Percentiles rank a stretch among this genome's conserved stretches.
phyloP scores from a whole-genome alignment of 176 grass and related monocot genomes.

The Saccharum officinarum region DNA sequence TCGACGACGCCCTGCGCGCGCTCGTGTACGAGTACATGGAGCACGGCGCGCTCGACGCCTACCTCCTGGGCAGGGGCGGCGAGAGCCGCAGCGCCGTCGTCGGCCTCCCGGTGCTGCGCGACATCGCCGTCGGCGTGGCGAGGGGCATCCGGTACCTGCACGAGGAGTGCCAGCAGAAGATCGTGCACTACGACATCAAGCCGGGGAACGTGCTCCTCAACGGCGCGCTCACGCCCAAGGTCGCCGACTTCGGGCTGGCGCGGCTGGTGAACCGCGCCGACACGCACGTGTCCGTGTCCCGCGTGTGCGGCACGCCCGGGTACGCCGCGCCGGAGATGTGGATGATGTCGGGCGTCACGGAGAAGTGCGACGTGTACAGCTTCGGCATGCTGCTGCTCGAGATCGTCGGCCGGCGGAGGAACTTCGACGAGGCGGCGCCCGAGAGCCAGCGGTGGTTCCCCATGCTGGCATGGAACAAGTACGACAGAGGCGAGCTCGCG shows the following conservation, averaged over 20 bases:
- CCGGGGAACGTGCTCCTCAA: conserved; percentile 47
- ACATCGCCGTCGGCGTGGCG: conserved; percentile 37
- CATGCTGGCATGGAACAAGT: conserved; percentile 12
- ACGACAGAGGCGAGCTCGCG: not conserved
- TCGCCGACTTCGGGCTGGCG: conserved; percentile 53
- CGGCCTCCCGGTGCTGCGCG: not conserved
- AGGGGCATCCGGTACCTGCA: conserved; percentile 43
- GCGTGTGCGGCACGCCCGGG: conserved; percentile 36
- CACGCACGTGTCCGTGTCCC: conserved; percentile 6
- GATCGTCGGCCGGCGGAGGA: conserved; percentile 33
- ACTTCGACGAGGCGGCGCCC: conserved; percentile 20
- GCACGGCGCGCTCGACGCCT: conserved; percentile 28
- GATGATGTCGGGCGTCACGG: conserved; percentile 15
- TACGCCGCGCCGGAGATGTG: conserved; percentile 45
- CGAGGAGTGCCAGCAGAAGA: conserved; percentile 50
- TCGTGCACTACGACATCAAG: conserved; percentile 58
- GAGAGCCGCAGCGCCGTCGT: not conserved
- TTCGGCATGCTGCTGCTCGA: conserved; percentile 52
- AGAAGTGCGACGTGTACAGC: conserved; percentile 55
- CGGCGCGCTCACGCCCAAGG: conserved; percentile 31
- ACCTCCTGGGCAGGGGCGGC: not conserved
- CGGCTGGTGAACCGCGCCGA: conserved; percentile 7
- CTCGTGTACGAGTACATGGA: not conserved
- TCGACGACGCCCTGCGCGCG: not conserved
- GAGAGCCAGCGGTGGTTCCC: conserved; percentile 32